Base-by-base conservation (phyloP, 805 yeast species). In the Saturnispora besseyi region DNA sequence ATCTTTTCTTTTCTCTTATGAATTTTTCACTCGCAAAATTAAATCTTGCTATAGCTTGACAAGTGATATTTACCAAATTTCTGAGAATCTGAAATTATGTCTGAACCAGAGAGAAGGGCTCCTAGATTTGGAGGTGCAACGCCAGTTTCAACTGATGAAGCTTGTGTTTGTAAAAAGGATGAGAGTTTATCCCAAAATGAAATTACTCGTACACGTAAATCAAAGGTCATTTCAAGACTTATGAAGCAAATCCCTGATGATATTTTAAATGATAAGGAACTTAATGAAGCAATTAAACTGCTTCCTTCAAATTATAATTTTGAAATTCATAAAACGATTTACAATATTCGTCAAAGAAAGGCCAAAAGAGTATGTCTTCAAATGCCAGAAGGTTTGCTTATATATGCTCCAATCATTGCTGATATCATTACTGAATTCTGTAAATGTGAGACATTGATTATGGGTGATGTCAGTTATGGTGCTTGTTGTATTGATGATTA, bases 391-490 rank as follows among this genome's bases (percentile, higher is more conserved):
- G 99, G 99, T 1, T 68, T 93, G 30, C 70, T 93, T 45, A 86
- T 93, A 1, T 93, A 90, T 62, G 82, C 97, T 0, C 74, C 95
- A 53, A 77, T 93, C 36, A 79, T 93, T n/a, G 77, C 96, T 4
- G 99, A 93, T 66, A 91, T 93, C 24, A 63, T 93, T 33, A 96
- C 88, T 61, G 96, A 90, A 65, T 91, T 93, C 58, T 90, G 97
- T 63, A 67, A 70, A 2, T 88, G 84, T 48, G 96, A 90, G 61
- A 86, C 90, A 0, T 72, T 93, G 1, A 93, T 91, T 2, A 93
- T 93, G 99, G 99, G 99, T 2, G 99, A 93, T 65, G 99, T 93
- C 0, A 87, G 97, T 0, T 93, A 93, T 61, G 99, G 99, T 41
- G 99, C 99, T 0, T 93, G 99, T 64, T 93, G 99, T 68, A 89